Evolutionary conservation across 2,329 filamentous ascomycete genomes (phyloP).

Genomic region (Massarina eburnea): DNA sequence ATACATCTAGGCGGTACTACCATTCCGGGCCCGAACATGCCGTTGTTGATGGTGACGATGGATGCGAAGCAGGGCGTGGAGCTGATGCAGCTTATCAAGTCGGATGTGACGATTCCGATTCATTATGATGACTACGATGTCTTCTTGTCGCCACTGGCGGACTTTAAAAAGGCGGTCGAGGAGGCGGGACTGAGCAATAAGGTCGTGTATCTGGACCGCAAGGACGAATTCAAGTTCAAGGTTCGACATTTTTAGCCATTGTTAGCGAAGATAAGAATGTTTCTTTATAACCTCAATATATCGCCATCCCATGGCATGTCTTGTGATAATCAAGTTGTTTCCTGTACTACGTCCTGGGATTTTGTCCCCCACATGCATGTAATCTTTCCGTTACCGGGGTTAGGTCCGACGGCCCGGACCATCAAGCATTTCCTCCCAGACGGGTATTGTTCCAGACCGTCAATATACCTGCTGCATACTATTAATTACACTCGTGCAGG

Average conservation of each 20-base stretch:
- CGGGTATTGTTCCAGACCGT: slow-evolving; percentile 5
- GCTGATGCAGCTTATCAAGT: slow-evolving; percentile 61
- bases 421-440: not conserved
- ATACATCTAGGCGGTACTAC: slow-evolving; percentile 68
- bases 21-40: slow-evolving; percentile 60
- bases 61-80: slow-evolving; percentile 64
- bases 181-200: slow-evolving; percentile 54
- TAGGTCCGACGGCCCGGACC: slow-evolving; percentile 11
- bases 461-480: slow-evolving; percentile 1
- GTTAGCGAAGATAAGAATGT: too few species aligned
- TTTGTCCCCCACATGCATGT: too few species aligned
- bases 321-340: too few species aligned
- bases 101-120: slow-evolving; percentile 62
- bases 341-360: too few species aligned
- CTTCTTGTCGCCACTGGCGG: slow-evolving; percentile 59
- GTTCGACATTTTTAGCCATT: slow-evolving; percentile 38
- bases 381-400: not conserved
- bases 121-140: slow-evolving; percentile 55
- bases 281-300: slow-evolving; percentile 8
- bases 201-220: slow-evolving; percentile 63
- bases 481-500: not conserved
- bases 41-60: slow-evolving; percentile 69
- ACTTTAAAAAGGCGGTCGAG: slow-evolving; percentile 61
- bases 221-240: slow-evolving; percentile 59
- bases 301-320: not conserved